Percentiles rank a stretch among this genome's conserved stretches.
Conservation (phyloP, 2,329 filamentous ascomycete species). For the Penicillium digitatum region DNA sequence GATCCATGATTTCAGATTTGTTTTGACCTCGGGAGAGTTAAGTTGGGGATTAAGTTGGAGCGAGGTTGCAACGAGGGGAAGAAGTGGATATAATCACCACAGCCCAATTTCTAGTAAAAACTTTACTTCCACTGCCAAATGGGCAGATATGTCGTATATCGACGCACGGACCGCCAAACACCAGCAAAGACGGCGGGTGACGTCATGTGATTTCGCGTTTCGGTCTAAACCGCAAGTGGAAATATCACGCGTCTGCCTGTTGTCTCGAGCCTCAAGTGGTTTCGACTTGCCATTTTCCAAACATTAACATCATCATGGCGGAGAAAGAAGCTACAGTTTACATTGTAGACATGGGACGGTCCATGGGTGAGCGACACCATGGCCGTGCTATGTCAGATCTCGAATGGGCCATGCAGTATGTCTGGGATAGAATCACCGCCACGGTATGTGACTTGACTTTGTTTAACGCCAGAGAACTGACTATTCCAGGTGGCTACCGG, state of each 20-base stretch:
- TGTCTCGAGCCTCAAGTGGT: constrained; percentile 7
- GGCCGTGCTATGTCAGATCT: constrained; percentile 75
- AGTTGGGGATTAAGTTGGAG: background rate
- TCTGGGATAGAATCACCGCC: constrained; percentile 87
- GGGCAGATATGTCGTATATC: rapidly evolving
- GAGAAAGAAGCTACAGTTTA: constrained; percentile 92
- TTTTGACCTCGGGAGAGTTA: constrained; percentile 9
- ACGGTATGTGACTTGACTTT: constrained; percentile 52
- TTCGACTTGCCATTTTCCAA: constrained; percentile 1
- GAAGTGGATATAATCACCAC: constrained; percentile 3
- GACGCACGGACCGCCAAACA: constrained; percentile 10
- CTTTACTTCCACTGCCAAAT: constrained; percentile 9
- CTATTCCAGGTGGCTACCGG: constrained; percentile 54
- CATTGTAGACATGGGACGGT: constrained; percentile 78
- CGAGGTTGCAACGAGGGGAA: background rate
- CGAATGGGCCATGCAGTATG: constrained; percentile 83
- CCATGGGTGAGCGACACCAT: constrained; percentile 71
- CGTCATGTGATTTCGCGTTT: constrained; percentile 42
- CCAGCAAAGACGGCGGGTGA: constrained; percentile 22
- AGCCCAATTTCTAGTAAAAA: background rate
- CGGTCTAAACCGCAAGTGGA: constrained; percentile 31
- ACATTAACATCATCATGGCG: constrained; percentile 59
- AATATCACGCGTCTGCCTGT: constrained; percentile 44
- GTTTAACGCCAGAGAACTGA: background rate
- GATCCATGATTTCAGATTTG: constrained; percentile 27